phyloP scores from a whole-genome alignment of 345 rosid species.

The Heritiera fomes region DNA sequence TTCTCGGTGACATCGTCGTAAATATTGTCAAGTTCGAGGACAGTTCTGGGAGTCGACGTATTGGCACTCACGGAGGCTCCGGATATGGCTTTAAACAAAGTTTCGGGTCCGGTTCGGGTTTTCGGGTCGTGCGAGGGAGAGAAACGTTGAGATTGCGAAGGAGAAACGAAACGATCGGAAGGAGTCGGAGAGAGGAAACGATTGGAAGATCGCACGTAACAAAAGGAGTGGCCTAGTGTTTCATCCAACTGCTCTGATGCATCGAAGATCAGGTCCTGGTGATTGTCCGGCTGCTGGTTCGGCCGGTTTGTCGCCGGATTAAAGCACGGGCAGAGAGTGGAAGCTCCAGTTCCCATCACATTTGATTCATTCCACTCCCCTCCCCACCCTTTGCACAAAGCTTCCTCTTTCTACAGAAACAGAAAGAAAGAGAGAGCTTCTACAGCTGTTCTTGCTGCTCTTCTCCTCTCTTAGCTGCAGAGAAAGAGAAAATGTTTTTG shows the following conservation, averaged over 20 bases:
- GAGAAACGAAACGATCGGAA: conserved; percentile 88
- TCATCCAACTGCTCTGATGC: conserved; percentile 78
- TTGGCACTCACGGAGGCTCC: conserved; percentile 93
- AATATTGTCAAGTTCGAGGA: conserved; percentile 66
- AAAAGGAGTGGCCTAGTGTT: conserved; percentile 92
- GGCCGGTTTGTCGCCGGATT: conserved; percentile 55
- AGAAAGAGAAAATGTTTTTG: background rate
- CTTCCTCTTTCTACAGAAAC: background rate
- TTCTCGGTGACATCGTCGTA: conserved; percentile 79
- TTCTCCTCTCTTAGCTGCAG: conserved; percentile 7
- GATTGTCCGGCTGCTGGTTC: conserved; percentile 36
- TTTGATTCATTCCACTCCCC: conserved; percentile 52
- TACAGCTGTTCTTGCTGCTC: background rate
- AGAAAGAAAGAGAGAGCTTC: conserved; percentile 17
- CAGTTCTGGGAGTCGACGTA: conserved; percentile 77
- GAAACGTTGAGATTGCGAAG: conserved; percentile 85
- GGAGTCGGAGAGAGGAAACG: conserved; percentile 81
- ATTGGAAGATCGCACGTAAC: conserved; percentile 89
- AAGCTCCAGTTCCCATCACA: conserved; percentile 98
- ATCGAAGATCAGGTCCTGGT: conserved; percentile 47
- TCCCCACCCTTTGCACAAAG: conserved; percentile 35
- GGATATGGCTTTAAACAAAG: conserved; percentile 76
- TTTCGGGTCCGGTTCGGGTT: conserved; percentile 53
- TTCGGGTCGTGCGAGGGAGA: conserved; percentile 59
- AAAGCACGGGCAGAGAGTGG: conserved; percentile 70